A percentile compares a stretch with the other conserved stretches of the same genome.
phyloP scores from a whole-genome alignment of 305 asterid genomes.

The Stenogyne calaminthoides region DNA sequence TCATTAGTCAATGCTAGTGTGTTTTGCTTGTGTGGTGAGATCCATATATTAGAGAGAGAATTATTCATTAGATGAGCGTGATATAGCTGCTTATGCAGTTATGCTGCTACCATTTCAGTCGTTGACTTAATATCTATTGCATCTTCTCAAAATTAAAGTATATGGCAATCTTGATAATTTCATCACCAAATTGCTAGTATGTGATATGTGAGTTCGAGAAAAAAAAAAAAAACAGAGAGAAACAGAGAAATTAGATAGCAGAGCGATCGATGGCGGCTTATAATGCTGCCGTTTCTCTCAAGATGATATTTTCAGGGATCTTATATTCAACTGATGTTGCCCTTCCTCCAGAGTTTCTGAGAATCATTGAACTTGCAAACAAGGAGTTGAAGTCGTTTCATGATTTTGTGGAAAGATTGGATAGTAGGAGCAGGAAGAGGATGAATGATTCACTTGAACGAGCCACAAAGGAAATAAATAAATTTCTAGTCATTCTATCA shows the following conservation, averaged over 20 bases:
- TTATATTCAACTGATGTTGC: not conserved
- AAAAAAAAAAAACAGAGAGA: not conserved
- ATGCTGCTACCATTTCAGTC: too few relatives aligned
- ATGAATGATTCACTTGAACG: not conserved
- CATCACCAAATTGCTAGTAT: not conserved
- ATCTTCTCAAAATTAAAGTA: too few relatives aligned
- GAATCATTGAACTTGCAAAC: not conserved
- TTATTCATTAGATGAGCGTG: too few relatives aligned
- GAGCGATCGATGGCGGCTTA: constrained; percentile 5
- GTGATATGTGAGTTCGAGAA: not conserved
- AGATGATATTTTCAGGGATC: too few relatives aligned
- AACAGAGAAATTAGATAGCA: not conserved
- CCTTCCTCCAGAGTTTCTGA: not conserved
- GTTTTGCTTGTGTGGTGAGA: too few relatives aligned
- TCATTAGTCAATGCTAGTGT: too few relatives aligned
- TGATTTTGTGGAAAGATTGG: not conserved
- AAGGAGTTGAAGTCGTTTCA: constrained; percentile 7
- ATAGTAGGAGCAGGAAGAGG: not conserved
- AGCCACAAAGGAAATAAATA: too few relatives aligned
- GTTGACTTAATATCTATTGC: too few relatives aligned
- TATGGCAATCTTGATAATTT: too few relatives aligned
- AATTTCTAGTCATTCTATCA: too few relatives aligned
- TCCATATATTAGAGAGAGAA: too few relatives aligned
- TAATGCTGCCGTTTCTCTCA: not conserved
- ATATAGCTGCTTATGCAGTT: too few relatives aligned